Conservation (phyloP, 176 grass and related monocot genomes). For the Tillandsia fasciculata region DNA sequence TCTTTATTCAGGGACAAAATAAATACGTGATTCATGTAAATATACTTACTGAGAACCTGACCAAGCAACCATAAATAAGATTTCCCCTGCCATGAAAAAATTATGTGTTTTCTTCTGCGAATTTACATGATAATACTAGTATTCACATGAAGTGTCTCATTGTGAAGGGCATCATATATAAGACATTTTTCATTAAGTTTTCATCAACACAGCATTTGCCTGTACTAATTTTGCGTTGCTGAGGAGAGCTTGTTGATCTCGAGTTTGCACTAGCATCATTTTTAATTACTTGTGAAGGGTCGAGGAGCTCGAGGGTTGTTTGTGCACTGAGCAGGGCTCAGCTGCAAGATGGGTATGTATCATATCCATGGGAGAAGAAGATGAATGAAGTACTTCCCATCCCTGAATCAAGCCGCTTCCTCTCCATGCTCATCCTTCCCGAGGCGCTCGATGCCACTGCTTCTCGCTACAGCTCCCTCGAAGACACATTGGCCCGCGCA, state of each 20-base stretch:
- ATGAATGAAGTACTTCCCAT: slow-evolving; percentile 70
- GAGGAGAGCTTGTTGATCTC: neutral
- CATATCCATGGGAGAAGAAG: slow-evolving; percentile 95
- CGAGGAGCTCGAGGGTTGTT: slow-evolving; percentile 67
- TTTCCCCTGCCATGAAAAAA: too few species aligned
- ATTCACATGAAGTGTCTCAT: too few species aligned
- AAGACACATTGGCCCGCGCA: slow-evolving; percentile 76
- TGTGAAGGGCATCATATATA: too few species aligned
- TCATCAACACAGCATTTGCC: too few species aligned
- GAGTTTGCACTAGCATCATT: neutral
- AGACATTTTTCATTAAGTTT: too few species aligned
- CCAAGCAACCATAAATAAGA: too few species aligned
- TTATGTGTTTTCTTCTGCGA: too few species aligned
- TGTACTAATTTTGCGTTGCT: neutral
- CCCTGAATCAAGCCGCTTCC: slow-evolving; percentile 60
- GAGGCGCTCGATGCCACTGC: slow-evolving; percentile 45
- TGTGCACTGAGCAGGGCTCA: slow-evolving; percentile 83
- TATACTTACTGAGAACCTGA: too few species aligned
- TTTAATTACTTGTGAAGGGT: slow-evolving; percentile 26
- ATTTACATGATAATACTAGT: too few species aligned
- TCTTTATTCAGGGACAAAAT: too few species aligned
- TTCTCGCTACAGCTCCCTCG: slow-evolving; percentile 67
- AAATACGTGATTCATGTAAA: too few species aligned
- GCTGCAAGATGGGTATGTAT: slow-evolving; percentile 80
- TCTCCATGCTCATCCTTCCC: slow-evolving; percentile 78